These are phyloP conservation scores for carrot (Daucus carota) DNA, from an alignment of 129 eudicot species.

Conservation along the genomic window DH1_v3.0 NC_030381.2:42036001-42036500, in stretches of 20 bases:
- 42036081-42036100: conserved; percentile 92
- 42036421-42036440: conserved; percentile 87
- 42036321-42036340: conserved; percentile 22
- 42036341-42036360: neutral
- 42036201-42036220: conserved; percentile 88
- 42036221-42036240: conserved; percentile 64
- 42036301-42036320: conserved; percentile 98
- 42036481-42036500: neutral
- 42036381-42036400: neutral
- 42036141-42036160: conserved; percentile 74
- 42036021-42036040: conserved; percentile 33
- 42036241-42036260: conserved; percentile 73
- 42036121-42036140: conserved; percentile 79
- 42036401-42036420: conserved; percentile 26
- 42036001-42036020: neutral
- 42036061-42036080: conserved; percentile 39
- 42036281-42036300: conserved; percentile 83
- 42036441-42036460: conserved; percentile 78
- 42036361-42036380: neutral
- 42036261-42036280: conserved; percentile 95
- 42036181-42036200: conserved; percentile 78
- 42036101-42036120: conserved; percentile 70
- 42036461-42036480: conserved; percentile 62
- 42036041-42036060: conserved; percentile 36
- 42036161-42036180: conserved; percentile 89